Percentiles rank a stretch among this genome's conserved stretches.
phyloP scores from a whole-genome alignment of 176 grass and related monocot species.

The maize (Zea mays) region DNA sequence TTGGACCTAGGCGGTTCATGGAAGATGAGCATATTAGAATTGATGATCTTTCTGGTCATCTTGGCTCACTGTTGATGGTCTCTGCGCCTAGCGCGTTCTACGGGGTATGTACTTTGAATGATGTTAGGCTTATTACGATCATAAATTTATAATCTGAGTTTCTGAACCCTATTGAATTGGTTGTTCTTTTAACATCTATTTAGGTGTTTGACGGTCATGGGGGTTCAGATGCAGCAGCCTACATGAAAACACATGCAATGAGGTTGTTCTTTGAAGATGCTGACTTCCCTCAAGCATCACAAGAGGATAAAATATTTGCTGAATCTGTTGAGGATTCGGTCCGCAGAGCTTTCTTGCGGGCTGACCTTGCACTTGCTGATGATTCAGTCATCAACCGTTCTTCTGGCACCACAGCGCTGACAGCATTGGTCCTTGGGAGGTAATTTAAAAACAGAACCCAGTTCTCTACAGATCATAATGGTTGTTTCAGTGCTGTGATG shows the following conservation, averaged over 20 bases:
- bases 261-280: slow-evolving; percentile 71
- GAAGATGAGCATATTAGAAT: slow-evolving; percentile 93
- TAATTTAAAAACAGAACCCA: slow-evolving; percentile 17
- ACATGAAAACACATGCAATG: slow-evolving; percentile 76
- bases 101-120: slow-evolving; percentile 43
- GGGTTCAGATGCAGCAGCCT: slow-evolving; percentile 77
- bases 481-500: not conserved
- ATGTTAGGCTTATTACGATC: not conserved
- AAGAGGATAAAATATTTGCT: slow-evolving; percentile 51
- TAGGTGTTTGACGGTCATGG: slow-evolving; percentile 97
- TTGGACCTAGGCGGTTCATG: slow-evolving; percentile 77
- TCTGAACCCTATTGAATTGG: slow-evolving; percentile 19
- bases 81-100: slow-evolving; percentile 80
- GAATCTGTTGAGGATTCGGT: slow-evolving; percentile 58
- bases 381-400: slow-evolving; percentile 63
- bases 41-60: slow-evolving; percentile 73
- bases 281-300: slow-evolving; percentile 55
- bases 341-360: slow-evolving; percentile 57
- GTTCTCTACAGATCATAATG: not conserved
- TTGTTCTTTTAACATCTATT: not conserved
- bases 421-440: slow-evolving; percentile 77
- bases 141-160: not conserved
- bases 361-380: slow-evolving; percentile 65
- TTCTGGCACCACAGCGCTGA: slow-evolving; percentile 80
- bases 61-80: slow-evolving; percentile 57